Evolutionary conservation across 129 eudicot species (phyloP).

Genomic region (Flaveria linearis): DNA sequence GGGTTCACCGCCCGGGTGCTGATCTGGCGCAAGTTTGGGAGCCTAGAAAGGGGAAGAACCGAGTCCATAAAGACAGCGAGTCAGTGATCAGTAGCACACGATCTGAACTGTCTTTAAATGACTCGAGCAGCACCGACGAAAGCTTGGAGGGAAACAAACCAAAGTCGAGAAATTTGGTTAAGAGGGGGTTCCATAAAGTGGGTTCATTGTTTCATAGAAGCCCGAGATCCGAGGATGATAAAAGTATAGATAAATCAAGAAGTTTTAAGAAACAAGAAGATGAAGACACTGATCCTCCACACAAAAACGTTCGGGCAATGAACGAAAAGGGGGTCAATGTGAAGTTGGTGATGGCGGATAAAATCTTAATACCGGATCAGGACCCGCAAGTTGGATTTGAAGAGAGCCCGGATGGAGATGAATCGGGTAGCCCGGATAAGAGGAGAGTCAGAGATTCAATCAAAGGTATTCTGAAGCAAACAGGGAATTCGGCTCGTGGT

Average conservation of each 20-base stretch:
- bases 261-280: conserved; percentile 25
- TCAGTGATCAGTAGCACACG: conserved; percentile 32
- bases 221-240: conserved; percentile 42
- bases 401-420: conserved; percentile 49
- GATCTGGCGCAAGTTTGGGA: conserved; percentile 85
- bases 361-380: conserved; percentile 31
- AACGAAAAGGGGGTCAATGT: conserved; percentile 52
- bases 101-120: conserved; percentile 35
- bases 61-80: conserved; percentile 34
- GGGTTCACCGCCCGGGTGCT: conserved; percentile 85
- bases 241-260: conserved; percentile 18
- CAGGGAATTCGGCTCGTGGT: conserved; percentile 74
- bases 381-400: conserved; percentile 36
- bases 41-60: conserved; percentile 69
- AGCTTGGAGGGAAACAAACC: conserved; percentile 45
- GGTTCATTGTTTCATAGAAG: conserved; percentile 53
- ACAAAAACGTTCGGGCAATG: conserved; percentile 47
- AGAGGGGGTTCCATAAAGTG: conserved; percentile 57
- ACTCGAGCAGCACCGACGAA: conserved; percentile 60
- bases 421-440: conserved; percentile 41
- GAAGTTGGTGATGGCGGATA: conserved; percentile 54
- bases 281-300: conserved; percentile 45
- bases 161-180: conserved; percentile 38
- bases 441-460: conserved; percentile 49
- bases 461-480: conserved; percentile 62